These are phyloP conservation scores for Trypanosoma caninum DNA, from an alignment of 208 protist species.

Conservation along the genomic window DNA sequence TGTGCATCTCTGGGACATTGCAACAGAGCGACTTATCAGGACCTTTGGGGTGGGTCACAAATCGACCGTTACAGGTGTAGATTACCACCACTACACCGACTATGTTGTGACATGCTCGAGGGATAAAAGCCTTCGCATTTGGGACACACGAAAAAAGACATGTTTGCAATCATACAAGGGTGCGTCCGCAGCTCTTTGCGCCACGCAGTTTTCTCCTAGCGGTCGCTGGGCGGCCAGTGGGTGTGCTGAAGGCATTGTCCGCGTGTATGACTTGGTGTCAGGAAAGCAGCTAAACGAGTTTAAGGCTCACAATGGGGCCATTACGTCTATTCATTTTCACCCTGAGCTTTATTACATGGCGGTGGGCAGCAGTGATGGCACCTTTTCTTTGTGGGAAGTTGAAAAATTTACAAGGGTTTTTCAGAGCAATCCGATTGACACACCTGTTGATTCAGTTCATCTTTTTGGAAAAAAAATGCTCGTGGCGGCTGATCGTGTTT, in stretches of 20 bases:
- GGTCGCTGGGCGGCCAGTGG: constrained; percentile 67
- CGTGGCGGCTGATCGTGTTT: constrained; percentile 45
- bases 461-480: constrained; percentile 67
- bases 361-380: constrained; percentile 71
- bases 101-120: constrained; percentile 70
- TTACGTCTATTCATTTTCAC: constrained; percentile 81
- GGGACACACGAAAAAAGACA: constrained; percentile 78
- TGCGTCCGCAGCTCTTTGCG: constrained; percentile 47
- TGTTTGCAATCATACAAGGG: constrained; percentile 74
- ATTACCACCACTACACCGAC: constrained; percentile 55
- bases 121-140: constrained; percentile 76
- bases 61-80: constrained; percentile 58
- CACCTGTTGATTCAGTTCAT: constrained; percentile 57
- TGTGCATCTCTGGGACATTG: constrained; percentile 66
- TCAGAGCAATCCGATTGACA: constrained; percentile 40
- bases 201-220: constrained; percentile 70
- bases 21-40: constrained; percentile 51
- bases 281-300: constrained; percentile 46
- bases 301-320: constrained; percentile 53
- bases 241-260: constrained; percentile 64
- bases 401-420: constrained; percentile 59
- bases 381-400: constrained; percentile 69
- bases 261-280: constrained; percentile 64
- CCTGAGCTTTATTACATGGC: constrained; percentile 65
- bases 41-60: constrained; percentile 61